Percentiles rank a stretch among this genome's conserved stretches.
These are phyloP conservation scores for Calocybe gangraenosa DNA, from an alignment of 768 basidiomycete genomes.

Conservation along the genomic window DNA sequence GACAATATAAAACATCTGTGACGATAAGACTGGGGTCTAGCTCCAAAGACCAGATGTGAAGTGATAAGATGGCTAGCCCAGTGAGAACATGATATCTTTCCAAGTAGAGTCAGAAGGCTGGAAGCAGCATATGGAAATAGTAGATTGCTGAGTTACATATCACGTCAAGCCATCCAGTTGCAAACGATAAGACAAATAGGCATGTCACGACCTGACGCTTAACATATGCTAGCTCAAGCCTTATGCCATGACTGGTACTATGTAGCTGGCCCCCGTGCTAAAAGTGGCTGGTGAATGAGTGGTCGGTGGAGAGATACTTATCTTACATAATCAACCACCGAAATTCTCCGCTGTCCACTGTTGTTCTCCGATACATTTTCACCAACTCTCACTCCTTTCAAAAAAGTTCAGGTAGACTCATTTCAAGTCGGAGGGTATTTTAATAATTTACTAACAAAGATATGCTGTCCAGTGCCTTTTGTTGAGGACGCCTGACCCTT, in stretches of 20 bases:
- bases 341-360: constrained; percentile 35
- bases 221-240: too few relatives aligned
- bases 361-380: constrained; percentile 21
- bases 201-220: too few relatives aligned
- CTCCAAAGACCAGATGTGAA: not conserved
- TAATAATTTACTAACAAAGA: not conserved
- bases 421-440: not conserved
- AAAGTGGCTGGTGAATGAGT: not conserved
- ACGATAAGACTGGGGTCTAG: not conserved
- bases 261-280: too few relatives aligned
- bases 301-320: not conserved
- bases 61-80: not conserved
- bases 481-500: constrained; percentile 22
- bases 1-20: not conserved
- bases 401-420: constrained; percentile 31
- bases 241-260: too few relatives aligned
- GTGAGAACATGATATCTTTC: too few relatives aligned
- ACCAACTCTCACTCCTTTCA: constrained; percentile 23
- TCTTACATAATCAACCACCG: constrained; percentile 39
- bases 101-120: too few relatives aligned
- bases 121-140: too few relatives aligned
- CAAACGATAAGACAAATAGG: not conserved
- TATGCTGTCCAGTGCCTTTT: constrained; percentile 3
- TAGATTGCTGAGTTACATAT: too few relatives aligned
- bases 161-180: not conserved